These are phyloP conservation scores for Umbelopsis sp. DNA, from an alignment of 192 early-diverging fungal genomes.

Conservation along the genomic window DNA sequence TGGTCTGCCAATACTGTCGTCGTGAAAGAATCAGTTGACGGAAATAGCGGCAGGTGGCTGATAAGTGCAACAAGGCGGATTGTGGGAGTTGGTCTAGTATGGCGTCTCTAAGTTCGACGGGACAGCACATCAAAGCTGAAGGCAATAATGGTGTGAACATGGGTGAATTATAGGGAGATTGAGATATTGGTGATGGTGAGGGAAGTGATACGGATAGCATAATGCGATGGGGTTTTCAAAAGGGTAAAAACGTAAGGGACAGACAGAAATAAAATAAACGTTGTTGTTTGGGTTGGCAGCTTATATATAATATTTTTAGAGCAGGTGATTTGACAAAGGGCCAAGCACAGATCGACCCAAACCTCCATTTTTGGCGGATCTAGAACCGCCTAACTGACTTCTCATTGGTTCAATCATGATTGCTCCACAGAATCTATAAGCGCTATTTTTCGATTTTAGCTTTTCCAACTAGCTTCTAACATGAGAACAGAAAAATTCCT, in stretches of 20 bases:
- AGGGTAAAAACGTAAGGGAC: not conserved
- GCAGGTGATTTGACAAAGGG: constrained; percentile 5
- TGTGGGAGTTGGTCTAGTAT: constrained; percentile 10
- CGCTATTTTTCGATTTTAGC: not conserved
- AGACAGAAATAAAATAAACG: not conserved
- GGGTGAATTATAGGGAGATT: not conserved
- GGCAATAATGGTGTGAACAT: not conserved
- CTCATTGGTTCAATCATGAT: not conserved
- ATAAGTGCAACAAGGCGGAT: constrained; percentile 4
- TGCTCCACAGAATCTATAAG: not conserved
- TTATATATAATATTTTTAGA: not conserved
- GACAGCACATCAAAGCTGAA: constrained; percentile 1
- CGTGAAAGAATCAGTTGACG: constrained; percentile 12
- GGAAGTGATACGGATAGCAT: constrained; percentile 9
- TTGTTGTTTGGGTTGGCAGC: not conserved
- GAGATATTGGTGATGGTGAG: constrained; percentile 11
- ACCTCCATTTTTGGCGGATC: not conserved
- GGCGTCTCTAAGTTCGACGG: constrained; percentile 5
- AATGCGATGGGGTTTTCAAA: not conserved
- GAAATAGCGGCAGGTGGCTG: constrained; percentile 13
- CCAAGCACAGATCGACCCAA: constrained; percentile 4
- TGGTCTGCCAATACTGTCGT: constrained; percentile 8
- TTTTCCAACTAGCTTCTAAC: too few relatives aligned
- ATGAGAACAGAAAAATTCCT: too few relatives aligned
- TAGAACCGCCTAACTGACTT: not conserved